Base-by-base conservation (phyloP, 169 alveolate species). In the Cryptosporidium tyzzeri region DNA sequence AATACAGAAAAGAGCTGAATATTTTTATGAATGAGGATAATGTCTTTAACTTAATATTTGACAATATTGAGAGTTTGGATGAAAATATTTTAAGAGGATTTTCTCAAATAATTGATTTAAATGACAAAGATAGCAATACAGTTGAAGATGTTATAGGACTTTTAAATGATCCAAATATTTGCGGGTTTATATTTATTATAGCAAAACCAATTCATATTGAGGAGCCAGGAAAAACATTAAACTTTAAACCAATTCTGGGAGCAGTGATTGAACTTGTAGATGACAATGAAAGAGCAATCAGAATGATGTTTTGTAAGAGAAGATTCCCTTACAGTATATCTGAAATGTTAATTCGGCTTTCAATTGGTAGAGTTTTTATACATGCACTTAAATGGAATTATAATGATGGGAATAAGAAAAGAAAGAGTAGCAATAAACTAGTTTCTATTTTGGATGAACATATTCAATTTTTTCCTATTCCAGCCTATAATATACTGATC, bases 401-500 rank as follows among this genome's bases (percentile, higher is more conserved):
- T 7, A 37, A 21, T 18, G 35, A 53, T 33, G 53, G 80, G 21
- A 50, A 6, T 48, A 48, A 35, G 23, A 71, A 50, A 33, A 48
- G 21, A 16, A 71, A 71, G 9, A 50, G 33, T 4, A 53, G 31
- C 2, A 14, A 12, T 23, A 71, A 71, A 26, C 26, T 71, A 0
- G 18, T 71, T 45, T 48, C 69, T 7, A 51, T 71, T 7, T 2
- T 53, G 21, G 69, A 71, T 12, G 85, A 71, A 8, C 69, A 71
- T 31, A 71, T 71, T 2, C 23, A 33, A 50, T 51, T 71, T 14
- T 71, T 71, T 9, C 85, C 85, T 50, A 71, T 71, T 18, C 85
- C 85, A 2, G 85, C 85, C 10, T 71, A 71, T 71, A 45, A 71
- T 26, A 71, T 71, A 48, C 35, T 71, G 9, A 26, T 71, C 7